Evolutionary conservation across 192 early-diverging fungal genomes (phyloP), one percentile per base, ranked within the genome.

Genomic region (Diversispora epigaea): DNA sequence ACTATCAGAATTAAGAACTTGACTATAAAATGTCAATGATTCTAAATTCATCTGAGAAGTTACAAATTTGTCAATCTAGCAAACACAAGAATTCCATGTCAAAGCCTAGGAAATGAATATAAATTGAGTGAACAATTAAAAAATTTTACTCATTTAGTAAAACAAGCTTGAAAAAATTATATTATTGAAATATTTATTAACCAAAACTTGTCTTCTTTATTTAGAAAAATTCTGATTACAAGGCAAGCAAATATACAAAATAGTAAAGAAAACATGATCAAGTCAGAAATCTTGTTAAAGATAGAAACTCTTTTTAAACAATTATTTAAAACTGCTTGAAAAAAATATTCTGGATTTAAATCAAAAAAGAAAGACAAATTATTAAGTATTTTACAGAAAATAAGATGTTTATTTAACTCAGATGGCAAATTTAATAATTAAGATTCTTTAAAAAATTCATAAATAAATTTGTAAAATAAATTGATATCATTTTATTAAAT

Each of bases 151-250:
- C 2, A 32, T 47, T 25, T 39, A 25, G 47, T 47, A 65, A 44
- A 45, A 41, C 3, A 65, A 43, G 63, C 39, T 41, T n/a, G 1
- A 68, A 1, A 50, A 25, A 41, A 68, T 39, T 68, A 50, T 52
- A 68, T 68, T 25, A 64, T 64, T 19, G 32, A 64, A 21, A 7
- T 58, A 21, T 58, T 58, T 58, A 4, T 21, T 64, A 64, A 44
- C 0, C 12, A 64, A 64, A 64, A 32, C 14, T 32, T 2, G 14
- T 2, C 7, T 40, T 40, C 19, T 52, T 50, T 50, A 50, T 68
- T 68, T 68, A 47, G 22, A 25, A 10, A 44, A 14, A 68, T 68
- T 12, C 67, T 25, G 25, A 68, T 68, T 3, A 50, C 46, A 19
- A 68, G 50, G 22, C 0, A 68, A 68, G 67, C 25, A 32, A 32